phyloP scores from a whole-genome alignment of 345 rosid genomes.

The Punica granatum region DNA sequence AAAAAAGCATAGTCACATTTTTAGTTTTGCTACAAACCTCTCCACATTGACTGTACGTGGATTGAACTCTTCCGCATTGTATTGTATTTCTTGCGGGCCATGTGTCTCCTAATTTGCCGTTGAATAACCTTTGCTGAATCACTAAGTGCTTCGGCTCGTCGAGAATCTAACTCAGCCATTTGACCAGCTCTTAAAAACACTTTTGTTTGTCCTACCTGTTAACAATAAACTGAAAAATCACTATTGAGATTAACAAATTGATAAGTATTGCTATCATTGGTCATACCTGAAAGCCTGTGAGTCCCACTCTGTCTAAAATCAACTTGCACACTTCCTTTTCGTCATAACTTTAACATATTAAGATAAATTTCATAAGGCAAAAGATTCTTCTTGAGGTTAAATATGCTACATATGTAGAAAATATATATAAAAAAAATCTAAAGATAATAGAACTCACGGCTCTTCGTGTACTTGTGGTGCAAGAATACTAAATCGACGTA shows the following conservation, averaged over 20 bases:
- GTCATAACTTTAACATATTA: constrained; percentile 35
- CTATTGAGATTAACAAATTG: neutral
- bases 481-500: constrained; percentile 50
- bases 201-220: constrained; percentile 73
- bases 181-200: constrained; percentile 76
- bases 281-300: constrained; percentile 67
- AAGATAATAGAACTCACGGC: constrained; percentile 31
- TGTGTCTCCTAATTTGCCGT: constrained; percentile 29
- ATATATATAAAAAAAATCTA: neutral
- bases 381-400: neutral
- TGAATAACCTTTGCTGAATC: constrained; percentile 67
- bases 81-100: constrained; percentile 40
- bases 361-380: neutral
- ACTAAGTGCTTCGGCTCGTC: constrained; percentile 38
- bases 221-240: constrained; percentile 1
- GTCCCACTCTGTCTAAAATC: constrained; percentile 58
- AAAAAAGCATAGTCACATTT: neutral
- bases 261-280: neutral
- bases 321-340: constrained; percentile 68
- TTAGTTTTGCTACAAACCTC: constrained; percentile 44
- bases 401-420: neutral
- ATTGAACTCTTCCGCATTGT: constrained; percentile 42
- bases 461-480: constrained; percentile 53
- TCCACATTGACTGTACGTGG: constrained; percentile 65
- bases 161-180: constrained; percentile 77